Conservation (phyloP, 179 eudicot genomes). For the Heliamphora pulchella region DNA sequence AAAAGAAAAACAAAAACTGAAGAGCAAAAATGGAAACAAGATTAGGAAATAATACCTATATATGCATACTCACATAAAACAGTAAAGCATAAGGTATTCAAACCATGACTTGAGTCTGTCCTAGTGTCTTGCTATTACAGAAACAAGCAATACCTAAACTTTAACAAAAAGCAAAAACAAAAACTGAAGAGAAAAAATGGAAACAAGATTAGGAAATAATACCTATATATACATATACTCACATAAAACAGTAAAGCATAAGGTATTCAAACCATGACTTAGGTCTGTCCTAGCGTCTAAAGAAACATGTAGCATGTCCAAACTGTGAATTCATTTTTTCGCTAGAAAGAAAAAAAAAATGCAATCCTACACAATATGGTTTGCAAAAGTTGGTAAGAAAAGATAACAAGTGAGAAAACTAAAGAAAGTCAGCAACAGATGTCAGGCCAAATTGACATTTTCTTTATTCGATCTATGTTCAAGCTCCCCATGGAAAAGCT, state of each 20-base stretch:
- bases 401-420: background rate
- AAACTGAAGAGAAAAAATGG: background rate
- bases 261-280: background rate
- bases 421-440: background rate
- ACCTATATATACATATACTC: background rate
- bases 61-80: background rate
- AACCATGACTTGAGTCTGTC: background rate
- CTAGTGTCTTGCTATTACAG: background rate
- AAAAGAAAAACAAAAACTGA: background rate
- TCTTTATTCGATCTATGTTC: background rate
- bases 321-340: background rate
- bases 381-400: background rate
- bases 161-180: background rate
- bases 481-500: background rate
- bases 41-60: background rate
- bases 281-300: background rate
- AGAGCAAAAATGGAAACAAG: background rate
- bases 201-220: background rate
- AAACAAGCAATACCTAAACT: too few species aligned
- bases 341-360: background rate
- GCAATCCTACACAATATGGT: background rate
- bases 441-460: background rate
- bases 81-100: background rate
- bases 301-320: slow-evolving; percentile 1
- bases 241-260: background rate